Percentiles rank a stretch among this genome's conserved stretches.
phyloP scores from a whole-genome alignment of 768 basidiomycete species.

The Pisolithus sp. region DNA sequence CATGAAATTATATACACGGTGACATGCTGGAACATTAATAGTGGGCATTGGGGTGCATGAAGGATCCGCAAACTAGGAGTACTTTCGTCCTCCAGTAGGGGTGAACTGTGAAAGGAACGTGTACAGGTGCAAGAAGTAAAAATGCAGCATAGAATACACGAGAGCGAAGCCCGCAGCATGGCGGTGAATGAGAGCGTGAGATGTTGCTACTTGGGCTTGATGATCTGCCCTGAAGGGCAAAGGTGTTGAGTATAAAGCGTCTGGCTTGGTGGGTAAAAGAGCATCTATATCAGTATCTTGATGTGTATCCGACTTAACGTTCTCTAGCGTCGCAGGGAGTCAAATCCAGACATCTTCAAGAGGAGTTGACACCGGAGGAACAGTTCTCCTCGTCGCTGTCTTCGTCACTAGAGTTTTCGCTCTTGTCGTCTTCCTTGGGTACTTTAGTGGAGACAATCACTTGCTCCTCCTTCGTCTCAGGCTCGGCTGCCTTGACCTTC shows the following conservation, averaged over 20 bases:
- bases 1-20: slow-evolving; percentile 8
- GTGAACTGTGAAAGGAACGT: slow-evolving; percentile 34
- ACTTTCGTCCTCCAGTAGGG: slow-evolving; percentile 22
- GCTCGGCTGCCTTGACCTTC: slow-evolving; percentile 37
- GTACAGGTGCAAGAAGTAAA: slow-evolving; percentile 41
- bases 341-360: slow-evolving; percentile 28
- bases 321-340: slow-evolving; percentile 20
- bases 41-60: background rate
- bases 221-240: slow-evolving; percentile 13
- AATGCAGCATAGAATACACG: slow-evolving; percentile 36
- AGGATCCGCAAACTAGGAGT: slow-evolving; percentile 14
- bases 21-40: slow-evolving; percentile 3
- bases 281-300: slow-evolving; percentile 22
- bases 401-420: slow-evolving; percentile 30
- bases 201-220: slow-evolving; percentile 22
- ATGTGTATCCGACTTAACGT: slow-evolving; percentile 13
- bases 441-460: slow-evolving; percentile 12
- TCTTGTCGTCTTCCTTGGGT: slow-evolving; percentile 25
- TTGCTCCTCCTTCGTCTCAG: slow-evolving; percentile 39
- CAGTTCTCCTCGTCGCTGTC: slow-evolving; percentile 40
- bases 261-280: slow-evolving; percentile 10
- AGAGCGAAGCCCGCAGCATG: slow-evolving; percentile 31
- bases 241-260: slow-evolving; percentile 15
- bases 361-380: slow-evolving; percentile 27
- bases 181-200: slow-evolving; percentile 22